Conservation (phyloP, 169 alveolate genomes). For the Fabrea salina region DNA sequence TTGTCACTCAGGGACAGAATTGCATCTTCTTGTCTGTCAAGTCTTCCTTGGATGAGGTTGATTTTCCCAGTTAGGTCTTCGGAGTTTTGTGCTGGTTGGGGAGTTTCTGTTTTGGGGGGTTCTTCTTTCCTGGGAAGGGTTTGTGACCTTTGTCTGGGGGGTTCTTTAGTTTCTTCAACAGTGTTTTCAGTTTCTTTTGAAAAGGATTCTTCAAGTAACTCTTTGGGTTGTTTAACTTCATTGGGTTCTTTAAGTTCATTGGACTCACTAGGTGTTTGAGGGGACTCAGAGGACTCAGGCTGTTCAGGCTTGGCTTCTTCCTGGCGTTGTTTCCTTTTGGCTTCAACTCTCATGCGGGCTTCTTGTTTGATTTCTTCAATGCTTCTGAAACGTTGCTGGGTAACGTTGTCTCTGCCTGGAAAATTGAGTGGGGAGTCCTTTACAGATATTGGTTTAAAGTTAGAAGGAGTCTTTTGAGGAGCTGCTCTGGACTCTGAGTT, state of each 20-base stretch:
- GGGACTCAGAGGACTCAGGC: not conserved
- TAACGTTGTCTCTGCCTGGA: not conserved
- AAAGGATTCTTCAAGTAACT: not conserved
- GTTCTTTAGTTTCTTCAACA: not conserved
- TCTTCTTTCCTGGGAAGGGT: not conserved
- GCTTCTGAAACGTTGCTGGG: not conserved
- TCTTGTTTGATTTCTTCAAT: constrained; percentile 22
- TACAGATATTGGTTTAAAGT: not conserved
- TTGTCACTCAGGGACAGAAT: not conserved
- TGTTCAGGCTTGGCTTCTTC: not conserved
- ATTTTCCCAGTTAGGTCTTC: too few relatives aligned
- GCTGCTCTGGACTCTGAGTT: not conserved
- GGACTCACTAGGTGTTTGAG: not conserved
- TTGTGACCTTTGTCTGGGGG: not conserved
- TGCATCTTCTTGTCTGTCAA: not conserved
- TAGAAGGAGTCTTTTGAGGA: too few relatives aligned
- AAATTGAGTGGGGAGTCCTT: not conserved
- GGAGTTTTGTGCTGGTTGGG: not conserved
- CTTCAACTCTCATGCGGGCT: constrained; percentile 6
- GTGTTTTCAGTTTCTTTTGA: not conserved
- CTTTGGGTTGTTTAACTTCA: not conserved
- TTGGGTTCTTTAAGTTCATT: not conserved
- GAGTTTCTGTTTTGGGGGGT: not conserved
- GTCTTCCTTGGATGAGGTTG: not conserved
- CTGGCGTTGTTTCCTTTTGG: not conserved